Base-by-base conservation (phyloP, 495 filamentous ascomycete genomes). In the Neurospora sp. region DNA sequence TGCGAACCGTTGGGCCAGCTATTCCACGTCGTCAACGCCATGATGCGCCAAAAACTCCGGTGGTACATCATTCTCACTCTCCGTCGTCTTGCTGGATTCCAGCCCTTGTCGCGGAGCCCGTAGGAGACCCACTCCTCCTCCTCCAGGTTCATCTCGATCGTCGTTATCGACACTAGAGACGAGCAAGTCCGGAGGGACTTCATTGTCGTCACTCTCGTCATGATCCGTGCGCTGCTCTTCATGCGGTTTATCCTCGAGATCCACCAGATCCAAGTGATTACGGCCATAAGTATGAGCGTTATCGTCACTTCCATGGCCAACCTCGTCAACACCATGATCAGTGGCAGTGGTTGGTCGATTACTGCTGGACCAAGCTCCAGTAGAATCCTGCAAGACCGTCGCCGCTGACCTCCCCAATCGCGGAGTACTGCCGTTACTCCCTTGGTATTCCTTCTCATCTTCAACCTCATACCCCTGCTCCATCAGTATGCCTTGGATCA, bases 401-500 rank as follows among this genome's bases (percentile, higher is more conserved):
- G 43, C 71, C 5, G 54, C 43, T 0, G 77, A 81, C n/a, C 74
- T 74, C 28, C 73, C 73, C 28, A 78, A 11, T 21, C 62, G 75
- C 13, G 74, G 77, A 8, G 76, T 79, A 0, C 70, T 59, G 11
- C 62, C n/a, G 38, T 43, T 36, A 9, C 54, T 66, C 54, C 54
- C 71, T 17, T 73, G 71, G 1, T 77, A 59, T 2, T 76, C 70
- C 13, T 73, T 74, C 11, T 73, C 74, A 24, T 72, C 70, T 0
- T 71, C 40, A 8, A 75, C 71, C 28, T 76, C 71, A n/a, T 66
- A 66, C 13, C 13, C 54, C 54, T 66, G 54, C 28, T 66, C 54
- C 28, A 38, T 71, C 74, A 24, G 78, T 78, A 40, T 81, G 81
- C 1, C 79, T 78, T 2, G 78, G 70, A 98, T 83, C 74, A 97